These are phyloP conservation scores for Achaetomiella virescens DNA, from an alignment of 495 filamentous ascomycete genomes.

Conservation along the genomic window DNA sequence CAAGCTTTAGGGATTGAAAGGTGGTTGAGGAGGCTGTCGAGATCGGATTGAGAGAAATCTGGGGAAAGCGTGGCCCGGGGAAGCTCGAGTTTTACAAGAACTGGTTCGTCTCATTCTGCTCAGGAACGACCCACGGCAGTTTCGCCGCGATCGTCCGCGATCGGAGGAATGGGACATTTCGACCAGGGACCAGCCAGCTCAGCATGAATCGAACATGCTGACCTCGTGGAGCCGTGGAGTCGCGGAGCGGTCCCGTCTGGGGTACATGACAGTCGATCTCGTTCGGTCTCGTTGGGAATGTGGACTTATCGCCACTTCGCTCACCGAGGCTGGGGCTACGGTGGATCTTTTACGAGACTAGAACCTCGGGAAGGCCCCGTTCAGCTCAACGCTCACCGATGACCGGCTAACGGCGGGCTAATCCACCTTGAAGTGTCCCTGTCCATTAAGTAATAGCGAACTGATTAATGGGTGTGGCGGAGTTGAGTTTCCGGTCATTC, in stretches of 20 bases:
- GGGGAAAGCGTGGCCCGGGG: neutral
- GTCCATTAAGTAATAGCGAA: no score
- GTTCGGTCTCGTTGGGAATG: neutral
- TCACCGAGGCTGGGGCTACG: slow-evolving; percentile 1
- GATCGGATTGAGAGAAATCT: neutral
- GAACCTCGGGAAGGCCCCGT: neutral
- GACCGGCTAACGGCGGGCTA: slow-evolving; percentile 5
- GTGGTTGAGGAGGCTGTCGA: neutral
- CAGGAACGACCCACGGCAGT: neutral
- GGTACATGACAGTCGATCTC: neutral
- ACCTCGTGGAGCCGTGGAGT: neutral
- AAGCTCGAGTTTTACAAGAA: neutral
- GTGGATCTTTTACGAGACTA: slow-evolving; percentile 9
- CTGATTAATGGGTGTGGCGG: no score
- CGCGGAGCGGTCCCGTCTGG: slow-evolving; percentile 7
- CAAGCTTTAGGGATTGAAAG: slow-evolving; percentile 3
- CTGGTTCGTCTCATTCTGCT: slow-evolving; percentile 1
- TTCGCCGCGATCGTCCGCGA: slow-evolving; percentile 2
- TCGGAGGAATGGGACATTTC: slow-evolving; percentile 1
- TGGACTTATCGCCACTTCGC: slow-evolving; percentile 3
- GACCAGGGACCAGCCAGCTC: neutral
- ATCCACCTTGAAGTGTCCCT: neutral
- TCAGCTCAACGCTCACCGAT: neutral
- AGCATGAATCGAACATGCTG: neutral
- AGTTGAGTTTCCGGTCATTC: no score